phyloP scores from a whole-genome alignment of 805 yeast genomes.

The Cyberlindnera xylosilytica region DNA sequence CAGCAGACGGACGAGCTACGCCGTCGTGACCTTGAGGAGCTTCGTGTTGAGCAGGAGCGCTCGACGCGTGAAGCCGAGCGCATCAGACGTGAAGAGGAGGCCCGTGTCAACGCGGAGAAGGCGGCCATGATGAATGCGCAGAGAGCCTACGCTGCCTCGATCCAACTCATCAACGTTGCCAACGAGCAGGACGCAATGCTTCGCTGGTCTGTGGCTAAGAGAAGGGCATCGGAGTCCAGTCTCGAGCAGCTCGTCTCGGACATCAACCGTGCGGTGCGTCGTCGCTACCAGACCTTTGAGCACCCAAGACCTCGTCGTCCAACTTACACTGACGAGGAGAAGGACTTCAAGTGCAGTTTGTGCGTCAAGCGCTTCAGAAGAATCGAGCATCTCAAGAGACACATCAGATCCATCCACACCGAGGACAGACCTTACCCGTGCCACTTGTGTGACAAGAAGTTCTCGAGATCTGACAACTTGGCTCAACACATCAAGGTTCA shows the following conservation, averaged over 20 bases:
- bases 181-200: not conserved
- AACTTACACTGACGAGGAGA: constrained; percentile 35
- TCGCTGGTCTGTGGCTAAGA: constrained; percentile 16
- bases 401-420: constrained; percentile 67
- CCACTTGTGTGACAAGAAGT: constrained; percentile 56
- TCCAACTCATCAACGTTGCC: too few species aligned
- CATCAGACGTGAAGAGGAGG: too few species aligned
- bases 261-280: not conserved
- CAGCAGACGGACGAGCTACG: constrained; percentile 11
- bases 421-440: constrained; percentile 69
- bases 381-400: constrained; percentile 74
- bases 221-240: constrained; percentile 25
- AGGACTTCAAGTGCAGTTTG: constrained; percentile 58
- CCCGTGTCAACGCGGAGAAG: too few species aligned
- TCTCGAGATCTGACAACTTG: constrained; percentile 63
- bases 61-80: not conserved
- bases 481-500: constrained; percentile 66
- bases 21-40: too few species aligned
- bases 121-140: too few species aligned
- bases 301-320: not conserved
- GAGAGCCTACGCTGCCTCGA: too few species aligned
- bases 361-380: constrained; percentile 67
- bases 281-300: not conserved
- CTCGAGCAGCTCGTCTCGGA: not conserved
- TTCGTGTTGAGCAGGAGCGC: not conserved